A percentile compares a stretch with the other conserved stretches of the same genome.
Conservation (phyloP, 2,329 filamentous ascomycete species). For the Monilinia fructicola region DNA sequence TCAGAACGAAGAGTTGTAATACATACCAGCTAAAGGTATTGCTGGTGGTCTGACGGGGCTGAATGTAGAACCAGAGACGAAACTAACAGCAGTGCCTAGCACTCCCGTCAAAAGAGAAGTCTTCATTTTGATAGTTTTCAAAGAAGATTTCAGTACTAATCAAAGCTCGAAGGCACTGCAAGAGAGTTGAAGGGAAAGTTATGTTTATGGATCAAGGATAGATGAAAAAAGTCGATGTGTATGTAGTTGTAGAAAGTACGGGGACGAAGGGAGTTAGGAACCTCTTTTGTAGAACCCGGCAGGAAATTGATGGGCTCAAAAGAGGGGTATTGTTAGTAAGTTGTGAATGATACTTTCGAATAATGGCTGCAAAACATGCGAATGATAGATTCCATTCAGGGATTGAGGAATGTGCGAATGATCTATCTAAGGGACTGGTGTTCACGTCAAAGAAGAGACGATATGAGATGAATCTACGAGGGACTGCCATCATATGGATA, state of each 20-base stretch:
- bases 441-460: not conserved
- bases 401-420: not conserved
- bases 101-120: constrained; percentile 22
- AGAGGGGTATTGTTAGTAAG: not conserved
- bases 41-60: constrained; percentile 64
- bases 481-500: constrained; percentile 1
- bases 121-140: constrained; percentile 25
- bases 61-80: constrained; percentile 52
- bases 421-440: not conserved
- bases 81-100: constrained; percentile 18
- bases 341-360: constrained; percentile 2
- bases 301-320: not conserved
- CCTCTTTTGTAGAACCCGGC: constrained; percentile 5
- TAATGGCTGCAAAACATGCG: not conserved
- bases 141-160: not conserved
- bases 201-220: not conserved
- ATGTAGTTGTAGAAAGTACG: not conserved
- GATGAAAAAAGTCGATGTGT: not conserved
- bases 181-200: not conserved
- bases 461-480: not conserved
- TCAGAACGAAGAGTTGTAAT: not conserved
- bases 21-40: constrained; percentile 61
- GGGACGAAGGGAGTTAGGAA: not conserved
- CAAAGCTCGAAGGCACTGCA: not conserved
- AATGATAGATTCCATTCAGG: not conserved